Conservation (phyloP, 169 alveolate genomes). For the Fabrea salina region DNA sequence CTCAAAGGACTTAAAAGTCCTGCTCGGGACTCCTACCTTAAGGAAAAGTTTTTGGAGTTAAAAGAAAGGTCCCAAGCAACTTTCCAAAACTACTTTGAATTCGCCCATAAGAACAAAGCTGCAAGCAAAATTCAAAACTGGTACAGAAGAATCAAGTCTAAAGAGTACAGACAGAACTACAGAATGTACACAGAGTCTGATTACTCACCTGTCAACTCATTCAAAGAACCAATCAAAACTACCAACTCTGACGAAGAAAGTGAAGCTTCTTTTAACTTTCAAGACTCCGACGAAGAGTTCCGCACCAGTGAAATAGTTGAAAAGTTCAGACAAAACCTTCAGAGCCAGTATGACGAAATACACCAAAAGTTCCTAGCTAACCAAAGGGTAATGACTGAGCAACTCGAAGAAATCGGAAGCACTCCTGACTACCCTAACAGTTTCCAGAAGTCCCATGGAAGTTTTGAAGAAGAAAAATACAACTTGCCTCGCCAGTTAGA, state of each 20-base stretch:
- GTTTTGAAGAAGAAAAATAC: not conserved
- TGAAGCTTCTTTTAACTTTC: not conserved
- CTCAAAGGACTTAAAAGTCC: not conserved
- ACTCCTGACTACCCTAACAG: not conserved
- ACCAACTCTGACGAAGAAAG: not conserved
- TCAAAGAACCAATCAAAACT: not conserved
- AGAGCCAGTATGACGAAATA: not conserved
- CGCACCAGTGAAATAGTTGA: not conserved
- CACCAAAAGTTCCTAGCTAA: not conserved
- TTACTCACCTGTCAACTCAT: not conserved
- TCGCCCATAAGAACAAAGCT: not conserved
- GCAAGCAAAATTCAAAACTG: conserved; percentile 22
- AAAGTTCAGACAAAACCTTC: not conserved
- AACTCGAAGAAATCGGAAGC: not conserved
- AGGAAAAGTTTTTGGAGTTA: not conserved
- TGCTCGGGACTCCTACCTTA: not conserved
- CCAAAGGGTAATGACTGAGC: not conserved
- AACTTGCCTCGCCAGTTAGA: too few relatives aligned
- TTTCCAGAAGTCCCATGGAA: not conserved
- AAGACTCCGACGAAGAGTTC: too few relatives aligned
- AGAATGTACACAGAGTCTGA: not conserved
- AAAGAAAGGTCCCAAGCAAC: not conserved
- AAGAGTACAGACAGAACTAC: not conserved
- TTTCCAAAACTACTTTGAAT: not conserved
- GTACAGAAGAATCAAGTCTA: not conserved